Evolutionary conservation across 805 yeast species (phyloP), one percentile per base, ranked within the genome.

Genomic region (Candida qinlingensis): DNA sequence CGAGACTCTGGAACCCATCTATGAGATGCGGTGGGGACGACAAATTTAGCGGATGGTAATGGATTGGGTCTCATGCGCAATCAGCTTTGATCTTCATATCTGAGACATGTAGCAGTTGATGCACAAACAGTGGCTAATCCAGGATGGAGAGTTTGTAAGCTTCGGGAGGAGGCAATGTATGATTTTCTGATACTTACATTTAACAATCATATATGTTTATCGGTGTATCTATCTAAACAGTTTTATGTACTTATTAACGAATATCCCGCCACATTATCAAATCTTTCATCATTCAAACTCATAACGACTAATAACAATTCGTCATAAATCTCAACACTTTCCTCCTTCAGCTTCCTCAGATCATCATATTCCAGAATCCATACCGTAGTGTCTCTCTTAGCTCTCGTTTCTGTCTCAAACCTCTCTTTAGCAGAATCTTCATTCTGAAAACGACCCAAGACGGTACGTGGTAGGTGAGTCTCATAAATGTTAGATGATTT

Each of bases 391-490:
- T 31, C 34, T 31, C 34, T 8, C 11, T 31, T 31, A 11, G 34
- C 34, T 11, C 34, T 31, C 2, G 34, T 31, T 8, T 8, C 11
- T 8, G 34, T 31, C 11, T 11, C 11, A 11, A 31, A 31, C 11
- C 11, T 11, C 34, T 31, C 34, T 11, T 31, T 31, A 8, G 34
- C 11, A 31, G 3, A 19, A 19, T 19, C 19, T 19, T 19, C 19
- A 19, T 19, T 31, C 11, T 11, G 3, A 8, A 31, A 31, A 31
- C 62, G 58, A 6, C 85, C 85, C 62, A 77, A 75, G 12, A 82
- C 78, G 0, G 84, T 79, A 52, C 73, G 70, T 29, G 80, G 80
- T 35, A 80, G 67, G 46, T 79, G 68, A 8, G 73, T 66, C 64
- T 75, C 67, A 63, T 68, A 63, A 60, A 77, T 52, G 41, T 54